Percentiles rank a stretch among this genome's conserved stretches.
Evolutionary conservation across 2,329 filamentous ascomycete species (phyloP).

Genomic region (Aspergillus tubingensis): DNA sequence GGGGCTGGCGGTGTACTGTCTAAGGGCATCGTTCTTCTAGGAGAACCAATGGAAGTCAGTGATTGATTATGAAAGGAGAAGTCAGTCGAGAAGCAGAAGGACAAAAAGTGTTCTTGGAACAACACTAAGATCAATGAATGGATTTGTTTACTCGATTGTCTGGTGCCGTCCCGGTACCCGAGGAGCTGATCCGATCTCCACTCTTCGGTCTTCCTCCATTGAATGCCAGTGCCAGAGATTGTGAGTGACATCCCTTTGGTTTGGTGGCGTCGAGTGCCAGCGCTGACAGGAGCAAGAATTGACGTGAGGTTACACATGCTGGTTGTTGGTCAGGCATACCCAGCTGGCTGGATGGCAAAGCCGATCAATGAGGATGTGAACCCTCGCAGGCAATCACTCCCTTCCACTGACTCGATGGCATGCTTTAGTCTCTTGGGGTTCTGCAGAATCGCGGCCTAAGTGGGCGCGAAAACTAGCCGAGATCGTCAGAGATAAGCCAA

Average conservation of each 20-base stretch:
- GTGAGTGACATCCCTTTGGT: not conserved
- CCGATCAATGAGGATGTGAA: not conserved
- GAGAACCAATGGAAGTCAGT: not conserved
- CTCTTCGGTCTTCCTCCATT: not conserved
- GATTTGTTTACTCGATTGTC: not conserved
- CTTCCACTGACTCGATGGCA: not conserved
- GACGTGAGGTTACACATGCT: not conserved
- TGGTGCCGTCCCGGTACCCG: not conserved
- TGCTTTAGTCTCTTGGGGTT: not conserved
- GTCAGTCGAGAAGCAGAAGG: not conserved
- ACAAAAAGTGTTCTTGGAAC: too few relatives aligned
- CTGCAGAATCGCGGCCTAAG: not conserved
- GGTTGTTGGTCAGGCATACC: not conserved
- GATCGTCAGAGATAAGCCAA: not conserved
- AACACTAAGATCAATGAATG: too few relatives aligned
- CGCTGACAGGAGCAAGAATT: not conserved
- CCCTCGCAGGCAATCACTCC: not conserved
- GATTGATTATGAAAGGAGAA: not conserved
- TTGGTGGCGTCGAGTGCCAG: not conserved
- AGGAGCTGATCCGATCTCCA: not conserved
- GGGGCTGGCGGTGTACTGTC: conserved; percentile 1
- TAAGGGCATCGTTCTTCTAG: not conserved
- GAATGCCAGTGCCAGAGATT: not conserved
- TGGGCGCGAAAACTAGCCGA: not conserved
- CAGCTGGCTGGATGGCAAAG: not conserved